Base-by-base conservation (phyloP, 768 basidiomycete species). In the Pleurotus platypus region DNA sequence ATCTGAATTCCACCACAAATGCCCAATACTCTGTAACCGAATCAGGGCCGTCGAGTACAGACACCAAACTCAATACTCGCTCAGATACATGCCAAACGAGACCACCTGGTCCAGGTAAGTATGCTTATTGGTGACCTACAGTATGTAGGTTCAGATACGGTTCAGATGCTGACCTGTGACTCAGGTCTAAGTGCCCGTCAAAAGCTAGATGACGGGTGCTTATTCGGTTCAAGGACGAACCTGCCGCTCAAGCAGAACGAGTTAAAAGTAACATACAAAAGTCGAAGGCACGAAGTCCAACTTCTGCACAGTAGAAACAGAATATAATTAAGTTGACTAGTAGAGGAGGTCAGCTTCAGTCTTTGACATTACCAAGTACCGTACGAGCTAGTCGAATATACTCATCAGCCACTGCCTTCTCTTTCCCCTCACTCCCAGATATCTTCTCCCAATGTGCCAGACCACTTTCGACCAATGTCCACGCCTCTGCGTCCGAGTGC, bases 371-470 rank as follows among this genome's bases (percentile, higher is more conserved):
- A 46, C 67, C 70, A 51, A 96, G 64, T 24, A 96, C 91, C 49
- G 72, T 77, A 46, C 84, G 77, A 8, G 90, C 89, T 46, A 94
- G 73, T 48, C 74, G 70, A 46, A 89, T 76, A 62, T 88, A 94
- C 71, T 87, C 86, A 24, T 64, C 69, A 6, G 81, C 87, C 30
- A 62, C 71, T 45, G 66, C 67, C 5, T 69, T 65, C 47, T 82
- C 81, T 24, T 71, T 70, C 22, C 78, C 82, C 62, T 85, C 81
- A 18, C 72, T 78, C 65, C 85, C 87, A 8, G 83, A 75, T 16
- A 83, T 73, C 65, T 86, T 87, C 69, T 94, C 88, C 90, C 89
- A 92, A 58, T 87, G 86, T 3, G 80, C 66, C 15, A 98, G 72
- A 0, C 90, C 89, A 13, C 87, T 81, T 54, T 94, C 90, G 9